Conservation (phyloP, 2,329 filamentous ascomycete species). For the Ophiostoma piceae region DNA sequence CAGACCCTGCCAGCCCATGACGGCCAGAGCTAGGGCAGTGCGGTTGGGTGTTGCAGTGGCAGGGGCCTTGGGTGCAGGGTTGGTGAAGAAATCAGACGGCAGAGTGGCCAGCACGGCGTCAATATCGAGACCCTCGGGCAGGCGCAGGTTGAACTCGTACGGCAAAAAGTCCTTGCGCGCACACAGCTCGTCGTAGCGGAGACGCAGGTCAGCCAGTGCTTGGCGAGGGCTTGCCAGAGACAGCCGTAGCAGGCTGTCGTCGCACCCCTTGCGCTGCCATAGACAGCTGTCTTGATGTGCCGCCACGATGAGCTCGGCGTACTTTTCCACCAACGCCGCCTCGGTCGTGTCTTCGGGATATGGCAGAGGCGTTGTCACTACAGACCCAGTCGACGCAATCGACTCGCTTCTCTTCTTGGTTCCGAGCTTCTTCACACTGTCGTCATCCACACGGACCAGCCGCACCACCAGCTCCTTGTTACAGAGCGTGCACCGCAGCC, state of each 20-base stretch:
- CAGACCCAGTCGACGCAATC: constrained; percentile 25
- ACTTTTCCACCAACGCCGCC: constrained; percentile 68
- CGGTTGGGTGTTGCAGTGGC: constrained; percentile 43
- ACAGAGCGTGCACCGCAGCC: constrained; percentile 80
- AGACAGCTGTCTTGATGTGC: constrained; percentile 77
- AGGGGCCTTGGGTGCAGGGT: constrained; percentile 31
- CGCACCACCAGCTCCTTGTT: constrained; percentile 79
- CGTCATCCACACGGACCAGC: constrained; percentile 55
- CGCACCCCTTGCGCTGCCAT: constrained; percentile 84
- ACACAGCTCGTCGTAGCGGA: constrained; percentile 61
- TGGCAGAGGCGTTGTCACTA: constrained; percentile 45
- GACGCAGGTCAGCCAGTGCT: constrained; percentile 53
- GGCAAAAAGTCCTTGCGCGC: constrained; percentile 52
- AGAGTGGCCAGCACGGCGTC: constrained; percentile 48
- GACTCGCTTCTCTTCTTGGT: background rate
- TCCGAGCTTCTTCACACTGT: constrained; percentile 28
- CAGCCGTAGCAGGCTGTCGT: constrained; percentile 59
- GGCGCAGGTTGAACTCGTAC: constrained; percentile 56
- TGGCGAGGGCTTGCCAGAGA: constrained; percentile 57
- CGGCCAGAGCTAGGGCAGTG: constrained; percentile 61
- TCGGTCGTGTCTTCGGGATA: constrained; percentile 44
- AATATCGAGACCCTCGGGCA: constrained; percentile 50
- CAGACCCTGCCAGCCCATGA: constrained; percentile 72
- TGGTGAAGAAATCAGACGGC: constrained; percentile 50
- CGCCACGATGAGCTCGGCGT: constrained; percentile 64